Conservation (phyloP, 2,329 filamentous ascomycete genomes). For the Coleophoma cylindrospora region DNA sequence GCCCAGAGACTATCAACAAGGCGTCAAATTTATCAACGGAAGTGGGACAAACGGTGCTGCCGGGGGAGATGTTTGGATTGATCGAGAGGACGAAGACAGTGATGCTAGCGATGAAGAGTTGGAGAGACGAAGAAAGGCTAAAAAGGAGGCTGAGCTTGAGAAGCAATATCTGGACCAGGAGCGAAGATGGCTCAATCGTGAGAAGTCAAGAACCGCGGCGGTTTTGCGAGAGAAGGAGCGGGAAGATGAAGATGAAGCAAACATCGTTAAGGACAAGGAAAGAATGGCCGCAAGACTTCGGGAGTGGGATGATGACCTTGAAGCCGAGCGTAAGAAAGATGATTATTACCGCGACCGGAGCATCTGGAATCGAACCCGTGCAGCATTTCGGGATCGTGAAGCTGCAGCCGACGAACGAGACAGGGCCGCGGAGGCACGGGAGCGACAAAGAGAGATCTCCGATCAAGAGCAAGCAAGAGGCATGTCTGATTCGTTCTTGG, state of each 20-base stretch:
- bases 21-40: slow-evolving; percentile 78
- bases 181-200: slow-evolving; percentile 84
- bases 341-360: slow-evolving; percentile 86
- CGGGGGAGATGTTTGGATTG: slow-evolving; percentile 40
- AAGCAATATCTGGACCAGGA: slow-evolving; percentile 82
- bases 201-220: slow-evolving; percentile 77
- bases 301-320: slow-evolving; percentile 89
- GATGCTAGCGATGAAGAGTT: slow-evolving; percentile 85
- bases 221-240: slow-evolving; percentile 79
- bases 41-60: slow-evolving; percentile 57
- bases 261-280: slow-evolving; percentile 56
- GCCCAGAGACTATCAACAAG: slow-evolving; percentile 69
- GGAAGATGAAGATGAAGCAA: slow-evolving; percentile 69
- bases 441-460: slow-evolving; percentile 62
- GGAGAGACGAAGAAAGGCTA: slow-evolving; percentile 64
- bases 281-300: slow-evolving; percentile 66
- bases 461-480: slow-evolving; percentile 75
- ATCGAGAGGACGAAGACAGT: slow-evolving; percentile 78
- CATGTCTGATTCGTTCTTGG: slow-evolving; percentile 87
- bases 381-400: slow-evolving; percentile 68
- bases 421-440: slow-evolving; percentile 70
- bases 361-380: slow-evolving; percentile 79
- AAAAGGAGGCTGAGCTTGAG: slow-evolving; percentile 70
- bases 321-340: slow-evolving; percentile 65
- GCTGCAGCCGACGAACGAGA: slow-evolving; percentile 76